Evolutionary conservation across 2,329 filamentous ascomycete species (phyloP), one percentile per base, ranked within the genome.

Genomic region (Penicillium rolfsii): DNA sequence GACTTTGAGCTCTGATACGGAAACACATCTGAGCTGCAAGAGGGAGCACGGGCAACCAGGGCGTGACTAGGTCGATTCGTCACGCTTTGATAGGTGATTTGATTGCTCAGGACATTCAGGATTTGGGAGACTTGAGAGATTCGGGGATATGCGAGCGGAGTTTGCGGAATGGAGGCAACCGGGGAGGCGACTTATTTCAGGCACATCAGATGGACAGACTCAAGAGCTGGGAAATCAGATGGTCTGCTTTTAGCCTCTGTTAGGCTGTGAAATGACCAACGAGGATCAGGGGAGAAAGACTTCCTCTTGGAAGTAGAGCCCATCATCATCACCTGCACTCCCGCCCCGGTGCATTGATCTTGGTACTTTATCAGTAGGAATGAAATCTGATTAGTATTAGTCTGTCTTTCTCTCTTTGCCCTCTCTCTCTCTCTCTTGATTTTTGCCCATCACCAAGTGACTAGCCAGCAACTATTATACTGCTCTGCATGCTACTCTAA

Each of bases 91-190:
- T 35, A 50, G 46, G 46, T 35, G 46, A 28, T 28, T 28, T 28
- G 43, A 16, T 28, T n/a, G 28, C 28, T 28, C 43, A 28, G 40
- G 40, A 3, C 8, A 26, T 26, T 3, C 30, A 33, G 30, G n/a
- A 16, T 14, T 11, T 9, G 22, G 8, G 28, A 33, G 8, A 19
- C n/a, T 19, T 9, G 6, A 12, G 16, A n/a, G 11, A 40, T 22
- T 19, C 36, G 26, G 52, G 48, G 57, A 58, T 58, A 53, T 49
- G 40, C 52, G 52, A 50, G 57, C 45, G 35, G 50, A 40, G 16
- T 16, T 22, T 28, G 22, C 24, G 62, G 62, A 62, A 67, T 67
- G 64, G 50, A 68, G 67, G 66, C 63, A 69, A 67, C 62, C 59
- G 41, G 48, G 50, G 43, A 63, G 66, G 62, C 62, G 57, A 65